Conservation (phyloP, 2,329 filamentous ascomycete genomes). For the Colletotrichum eremochloae region DNA sequence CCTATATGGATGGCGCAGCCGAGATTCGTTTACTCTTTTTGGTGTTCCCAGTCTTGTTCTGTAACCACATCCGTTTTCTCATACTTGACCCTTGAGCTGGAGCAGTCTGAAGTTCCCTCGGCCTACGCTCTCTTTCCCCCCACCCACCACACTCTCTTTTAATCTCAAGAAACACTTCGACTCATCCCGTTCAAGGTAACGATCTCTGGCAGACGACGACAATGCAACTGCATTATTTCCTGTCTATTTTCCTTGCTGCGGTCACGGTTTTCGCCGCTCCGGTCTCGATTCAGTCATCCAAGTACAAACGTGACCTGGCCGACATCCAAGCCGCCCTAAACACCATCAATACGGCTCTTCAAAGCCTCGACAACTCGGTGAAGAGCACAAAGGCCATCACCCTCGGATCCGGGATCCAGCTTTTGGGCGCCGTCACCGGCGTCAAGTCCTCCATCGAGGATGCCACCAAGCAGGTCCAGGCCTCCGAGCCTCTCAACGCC, state of each 20-base stretch:
- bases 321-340: conserved; percentile 32
- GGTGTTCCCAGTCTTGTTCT: neutral
- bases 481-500: conserved; percentile 9
- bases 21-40: neutral
- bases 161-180: conserved; percentile 17
- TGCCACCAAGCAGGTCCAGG: conserved; percentile 32
- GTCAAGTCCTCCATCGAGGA: conserved; percentile 26
- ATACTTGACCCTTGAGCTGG: conserved; percentile 3
- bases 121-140: conserved; percentile 1
- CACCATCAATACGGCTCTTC: conserved; percentile 34
- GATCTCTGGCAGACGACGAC: conserved; percentile 1
- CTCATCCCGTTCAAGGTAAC: conserved; percentile 11
- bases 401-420: conserved; percentile 21
- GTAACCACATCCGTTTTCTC: neutral
- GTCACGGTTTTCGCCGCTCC: conserved; percentile 27
- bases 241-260: conserved; percentile 13
- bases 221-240: conserved; percentile 33
- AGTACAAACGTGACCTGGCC: conserved; percentile 25
- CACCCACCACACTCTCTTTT: conserved; percentile 32
- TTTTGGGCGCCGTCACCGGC: neutral
- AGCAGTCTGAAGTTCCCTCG: conserved; percentile 32
- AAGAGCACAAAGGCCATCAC: conserved; percentile 16
- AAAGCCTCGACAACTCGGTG: conserved; percentile 34
- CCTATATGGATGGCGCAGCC: conserved; percentile 21
- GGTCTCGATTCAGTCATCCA: neutral